Conservation (phyloP, 1,284 basidiomycete genomes). For the Cyathus olla region DNA sequence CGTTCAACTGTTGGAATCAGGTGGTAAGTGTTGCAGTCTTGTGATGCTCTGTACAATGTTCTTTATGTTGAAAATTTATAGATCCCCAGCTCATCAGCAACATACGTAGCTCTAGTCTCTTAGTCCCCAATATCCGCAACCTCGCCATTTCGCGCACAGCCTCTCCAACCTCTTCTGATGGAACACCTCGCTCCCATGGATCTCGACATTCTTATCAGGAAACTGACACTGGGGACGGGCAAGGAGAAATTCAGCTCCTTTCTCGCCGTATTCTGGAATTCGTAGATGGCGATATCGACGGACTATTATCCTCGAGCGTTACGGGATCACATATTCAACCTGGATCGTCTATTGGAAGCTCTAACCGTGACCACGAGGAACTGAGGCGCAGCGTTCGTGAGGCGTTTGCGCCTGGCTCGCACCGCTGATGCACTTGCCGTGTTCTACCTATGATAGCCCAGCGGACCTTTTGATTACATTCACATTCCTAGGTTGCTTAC, state of each 20-base stretch:
- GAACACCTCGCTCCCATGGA: constrained; percentile 80
- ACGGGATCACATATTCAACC: constrained; percentile 73
- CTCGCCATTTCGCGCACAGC: constrained; percentile 82
- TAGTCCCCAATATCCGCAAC: constrained; percentile 88
- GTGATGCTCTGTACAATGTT: constrained; percentile 9
- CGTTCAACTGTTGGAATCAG: constrained; percentile 95
- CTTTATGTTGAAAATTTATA: constrained; percentile 29
- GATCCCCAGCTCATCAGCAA: constrained; percentile 92
- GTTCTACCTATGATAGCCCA: constrained; percentile 1
- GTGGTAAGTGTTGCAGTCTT: constrained; percentile 61
- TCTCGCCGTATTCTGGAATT: constrained; percentile 89
- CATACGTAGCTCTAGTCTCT: constrained; percentile 84
- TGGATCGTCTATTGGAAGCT: constrained; percentile 69
- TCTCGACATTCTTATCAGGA: constrained; percentile 82
- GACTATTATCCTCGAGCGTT: constrained; percentile 67
- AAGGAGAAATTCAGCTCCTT: constrained; percentile 89
- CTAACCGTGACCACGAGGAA: constrained; percentile 78
- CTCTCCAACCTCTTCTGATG: constrained; percentile 77
- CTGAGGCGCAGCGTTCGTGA: constrained; percentile 83
- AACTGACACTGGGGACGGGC: constrained; percentile 85
- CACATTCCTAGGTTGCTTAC: too few relatives aligned
- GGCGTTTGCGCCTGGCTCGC: constrained; percentile 74
- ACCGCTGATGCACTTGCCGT: constrained; percentile 46
- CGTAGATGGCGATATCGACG: constrained; percentile 79
- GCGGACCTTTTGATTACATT: constrained; percentile 5